Evolutionary conservation across 805 yeast genomes (phyloP), one percentile per base, ranked within the genome.

Genomic region (Blastobotrys mokoenaii): DNA sequence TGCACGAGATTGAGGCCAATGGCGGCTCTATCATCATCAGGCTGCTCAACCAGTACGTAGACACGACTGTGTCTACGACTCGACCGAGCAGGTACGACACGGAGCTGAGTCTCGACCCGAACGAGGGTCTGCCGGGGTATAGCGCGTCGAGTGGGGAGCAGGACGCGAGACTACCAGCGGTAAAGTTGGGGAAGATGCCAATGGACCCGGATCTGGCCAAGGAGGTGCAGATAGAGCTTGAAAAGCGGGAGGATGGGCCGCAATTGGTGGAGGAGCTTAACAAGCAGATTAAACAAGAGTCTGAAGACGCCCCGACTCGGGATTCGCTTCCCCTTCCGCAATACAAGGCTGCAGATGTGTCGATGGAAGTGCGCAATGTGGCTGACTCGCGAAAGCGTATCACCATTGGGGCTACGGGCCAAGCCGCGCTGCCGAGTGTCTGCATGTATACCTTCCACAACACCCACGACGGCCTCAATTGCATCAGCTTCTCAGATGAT

Each of bases 401-500:
- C 48, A 74, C 71, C 52, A 62, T 90, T 43, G 84, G 79, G 16
- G 50, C 57, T 18, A 71, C 81, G 3, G 65, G 76, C 29, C 96
- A 84, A 65, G 83, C 94, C 3, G 71, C 87, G 17, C 76, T 90
- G 20, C 98, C 98, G 17, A 84, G 95, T 46, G 95, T 90, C 31
- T 93, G 97, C 65, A 86, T 90, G 95, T 93, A 93, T 69, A 90
- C 97, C 1, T 89, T 93, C 68, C 98, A 93, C 70, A 93, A 93
- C 65, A 85, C 97, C 9, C 82, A 86, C 60, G 82, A 83, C 52
- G 94, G 84, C 50, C 69, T 93, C 73, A 84, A 94, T n/a, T 78
- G 88, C 41, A 61, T 90, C 40, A 84, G 81, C 51, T 90, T 90
- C 68, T 87, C 90, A 56, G 84, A 82, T 44, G 97, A 90, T 63